A percentile compares a stretch with the other conserved stretches of the same genome.
phyloP scores from a whole-genome alignment of 768 basidiomycete species.

The Austroboletus eburneus region DNA sequence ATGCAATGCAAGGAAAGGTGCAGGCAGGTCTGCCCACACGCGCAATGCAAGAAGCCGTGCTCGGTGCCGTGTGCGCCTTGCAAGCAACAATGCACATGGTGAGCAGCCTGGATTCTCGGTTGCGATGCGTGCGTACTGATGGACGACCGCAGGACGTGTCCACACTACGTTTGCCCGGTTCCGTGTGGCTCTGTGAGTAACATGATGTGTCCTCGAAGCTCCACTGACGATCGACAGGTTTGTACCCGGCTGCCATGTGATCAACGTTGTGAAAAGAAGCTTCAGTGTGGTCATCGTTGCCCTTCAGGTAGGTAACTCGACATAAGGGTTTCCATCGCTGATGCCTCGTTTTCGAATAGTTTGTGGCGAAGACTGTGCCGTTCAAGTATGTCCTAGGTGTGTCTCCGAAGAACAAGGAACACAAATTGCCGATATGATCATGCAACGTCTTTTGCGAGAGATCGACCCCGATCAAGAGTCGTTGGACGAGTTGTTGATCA shows the following conservation, averaged over 20 bases:
- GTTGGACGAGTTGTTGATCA: slow-evolving; percentile 53
- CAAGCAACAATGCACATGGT: slow-evolving; percentile 57
- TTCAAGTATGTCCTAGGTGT: slow-evolving; percentile 54
- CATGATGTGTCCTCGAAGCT: neutral
- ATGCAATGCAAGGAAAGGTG: slow-evolving; percentile 43
- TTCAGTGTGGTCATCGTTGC: slow-evolving; percentile 61
- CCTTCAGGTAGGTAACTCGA: slow-evolving; percentile 49
- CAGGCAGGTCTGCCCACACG: slow-evolving; percentile 52
- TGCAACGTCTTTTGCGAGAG: slow-evolving; percentile 48
- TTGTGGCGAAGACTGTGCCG: slow-evolving; percentile 59
- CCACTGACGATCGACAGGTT: slow-evolving; percentile 35
- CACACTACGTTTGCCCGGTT: slow-evolving; percentile 52
- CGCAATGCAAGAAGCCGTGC: slow-evolving; percentile 45
- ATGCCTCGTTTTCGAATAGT: slow-evolving; percentile 36
- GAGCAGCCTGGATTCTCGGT: slow-evolving; percentile 2
- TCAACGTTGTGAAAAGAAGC: slow-evolving; percentile 40
- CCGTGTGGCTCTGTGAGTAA: slow-evolving; percentile 64
- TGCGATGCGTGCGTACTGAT: slow-evolving; percentile 3
- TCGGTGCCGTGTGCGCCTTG: slow-evolving; percentile 58
- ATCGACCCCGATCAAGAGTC: slow-evolving; percentile 36
- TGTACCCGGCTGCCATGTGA: slow-evolving; percentile 68
- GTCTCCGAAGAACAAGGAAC: slow-evolving; percentile 34
- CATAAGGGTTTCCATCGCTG: neutral
- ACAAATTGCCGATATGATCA: slow-evolving; percentile 56
- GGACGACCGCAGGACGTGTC: slow-evolving; percentile 41